Evolutionary conservation across 371 early-diverging fungal genomes (phyloP), one percentile per base, ranked within the genome.

Genomic region (Mucor sp.): DNA sequence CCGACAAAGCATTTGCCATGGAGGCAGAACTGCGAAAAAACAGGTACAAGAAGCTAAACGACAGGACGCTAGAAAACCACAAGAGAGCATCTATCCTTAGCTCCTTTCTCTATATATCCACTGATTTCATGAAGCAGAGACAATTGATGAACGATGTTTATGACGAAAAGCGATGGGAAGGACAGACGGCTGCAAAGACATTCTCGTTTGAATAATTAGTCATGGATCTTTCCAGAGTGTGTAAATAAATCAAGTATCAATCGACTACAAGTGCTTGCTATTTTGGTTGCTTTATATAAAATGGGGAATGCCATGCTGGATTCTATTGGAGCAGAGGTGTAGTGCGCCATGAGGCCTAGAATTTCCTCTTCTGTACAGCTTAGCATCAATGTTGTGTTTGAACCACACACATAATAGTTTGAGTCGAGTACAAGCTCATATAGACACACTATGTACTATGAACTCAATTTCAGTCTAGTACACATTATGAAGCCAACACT

Each of bases 121-220:
- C 58, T 23, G 68, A 71, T n/a, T 64, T 67, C 17, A 32, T 69
- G 15, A 60, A 63, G 25, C 74, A 74, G 15, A 58, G 74, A 44
- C 43, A 59, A n/a, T 43, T 60, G 21, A 56, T 69, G 63, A 53
- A 66, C 5, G 58, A 66, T 28, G 70, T 69, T 4, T 74, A 69
- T 60, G 19, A 25, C 4, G 63, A 68, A 35, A 65, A 58, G 43
- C 65, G 68, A 14, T 72, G 72, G 72, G 21, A 48, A 19, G 65
- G 58, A 28, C 68, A 72, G 35, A 5, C 4, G 17, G 68, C 68
- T 25, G 68, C 72, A 14, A 44, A 50, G 7, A 43, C 65, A 1
- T 72, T 72, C 32, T 33, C 57, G n/a, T 57, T 57, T 33, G 57
- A 57, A 32, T 33, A 57, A 33, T 19, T 53, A 12, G 25, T 3